Conservation (phyloP, 1,139 yeast genomes). For the Spathaspora sp. region DNA sequence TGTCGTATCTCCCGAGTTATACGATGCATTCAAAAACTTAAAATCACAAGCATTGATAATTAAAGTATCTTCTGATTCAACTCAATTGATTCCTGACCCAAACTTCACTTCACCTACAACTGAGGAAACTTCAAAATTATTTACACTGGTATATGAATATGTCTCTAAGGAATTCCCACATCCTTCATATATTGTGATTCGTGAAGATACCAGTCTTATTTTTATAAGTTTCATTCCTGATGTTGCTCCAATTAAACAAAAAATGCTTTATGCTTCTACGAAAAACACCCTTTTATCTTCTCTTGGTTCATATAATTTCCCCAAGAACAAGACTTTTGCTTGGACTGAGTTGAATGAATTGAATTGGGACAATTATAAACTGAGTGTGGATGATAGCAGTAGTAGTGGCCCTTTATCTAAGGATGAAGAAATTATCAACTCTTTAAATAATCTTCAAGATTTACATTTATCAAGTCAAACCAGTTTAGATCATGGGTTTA, state of each 20-base stretch:
- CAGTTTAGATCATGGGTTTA: constrained; percentile 16
- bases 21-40: constrained; percentile 29
- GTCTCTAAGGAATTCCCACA: constrained; percentile 40
- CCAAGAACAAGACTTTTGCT: constrained; percentile 49
- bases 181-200: constrained; percentile 61
- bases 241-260: constrained; percentile 72
- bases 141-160: constrained; percentile 32
- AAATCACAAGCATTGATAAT: constrained; percentile 32
- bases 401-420: constrained; percentile 50
- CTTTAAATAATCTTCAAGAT: constrained; percentile 41
- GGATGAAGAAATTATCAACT: constrained; percentile 55
- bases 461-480: constrained; percentile 25
- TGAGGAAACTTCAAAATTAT: constrained; percentile 21
- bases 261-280: constrained; percentile 93
- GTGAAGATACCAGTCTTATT: constrained; percentile 32
- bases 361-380: constrained; percentile 46
- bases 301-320: constrained; percentile 65
- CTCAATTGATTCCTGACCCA: constrained; percentile 43
- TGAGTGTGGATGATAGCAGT: constrained; percentile 30
- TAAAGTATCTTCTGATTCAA: constrained; percentile 45
- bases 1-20: constrained; percentile 45
- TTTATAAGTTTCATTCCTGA: constrained; percentile 90
- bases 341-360: constrained; percentile 65
- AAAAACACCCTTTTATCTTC: constrained; percentile 72
- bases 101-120: constrained; percentile 28